Percentiles rank a stretch among this genome's conserved stretches.
Conservation (phyloP, 129 eudicot genomes). For the Daucus carota region DH1_v3.0 NC_030381.2:55248501-55249000, state of each 20-base stretch:
- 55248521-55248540: neutral
- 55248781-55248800: conserved; percentile 83
- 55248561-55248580: conserved; percentile 61
- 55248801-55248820: conserved; percentile 29
- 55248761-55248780: conserved; percentile 92
- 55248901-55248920: too few relatives aligned
- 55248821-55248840: conserved; percentile 59
- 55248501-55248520: conserved; percentile 2
- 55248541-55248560: conserved; percentile 24
- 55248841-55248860: conserved; percentile 62
- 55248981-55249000: too few relatives aligned
- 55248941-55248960: too few relatives aligned
- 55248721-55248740: conserved; percentile 27
- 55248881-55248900: conserved; percentile 86
- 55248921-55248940: too few relatives aligned
- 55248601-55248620: conserved; percentile 60
- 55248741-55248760: conserved; percentile 47
- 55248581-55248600: conserved; percentile 51
- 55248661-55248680: conserved; percentile 38
- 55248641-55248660: neutral
- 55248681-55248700: conserved; percentile 40
- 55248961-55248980: too few relatives aligned
- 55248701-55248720: conserved; percentile 23
- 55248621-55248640: conserved; percentile 10
- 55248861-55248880: conserved; percentile 57